Evolutionary conservation across 192 early-diverging fungal genomes (phyloP).

Genomic region (Coemansia sp.): DNA sequence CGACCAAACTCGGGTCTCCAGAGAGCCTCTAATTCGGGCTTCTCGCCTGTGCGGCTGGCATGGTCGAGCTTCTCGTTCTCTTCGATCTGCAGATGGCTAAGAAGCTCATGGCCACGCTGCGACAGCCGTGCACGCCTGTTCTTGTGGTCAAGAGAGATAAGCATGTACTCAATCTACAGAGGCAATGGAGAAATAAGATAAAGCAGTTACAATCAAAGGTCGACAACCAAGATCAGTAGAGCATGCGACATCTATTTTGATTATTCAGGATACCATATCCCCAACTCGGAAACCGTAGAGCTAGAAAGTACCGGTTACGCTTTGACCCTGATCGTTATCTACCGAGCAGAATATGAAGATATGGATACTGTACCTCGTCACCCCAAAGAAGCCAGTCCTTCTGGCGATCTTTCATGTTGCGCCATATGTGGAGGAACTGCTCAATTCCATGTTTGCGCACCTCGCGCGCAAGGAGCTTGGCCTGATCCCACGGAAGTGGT

Average conservation of each 20-base stretch:
- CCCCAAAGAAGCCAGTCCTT: slow-evolving; percentile 90
- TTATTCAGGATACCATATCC: not conserved
- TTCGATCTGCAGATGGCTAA: slow-evolving; percentile 65
- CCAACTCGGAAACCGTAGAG: too few species aligned
- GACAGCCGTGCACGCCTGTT: slow-evolving; percentile 69
- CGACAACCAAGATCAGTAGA: not conserved
- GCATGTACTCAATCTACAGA: slow-evolving; percentile 86
- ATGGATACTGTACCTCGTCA: slow-evolving; percentile 62
- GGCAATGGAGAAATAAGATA: not conserved
- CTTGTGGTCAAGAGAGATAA: slow-evolving; percentile 76
- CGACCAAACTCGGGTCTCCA: slow-evolving; percentile 97
- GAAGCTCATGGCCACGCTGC: slow-evolving; percentile 77
- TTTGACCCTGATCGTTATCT: too few species aligned
- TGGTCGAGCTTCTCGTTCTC: slow-evolving; percentile 61
- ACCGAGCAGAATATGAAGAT: too few species aligned
- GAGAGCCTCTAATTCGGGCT: slow-evolving; percentile 61
- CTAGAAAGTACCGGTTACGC: too few species aligned
- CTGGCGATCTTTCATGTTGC: slow-evolving; percentile 73
- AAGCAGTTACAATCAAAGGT: not conserved
- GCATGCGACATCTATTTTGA: not conserved
- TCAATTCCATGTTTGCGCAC: slow-evolving; percentile 89
- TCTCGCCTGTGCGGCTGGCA: slow-evolving; percentile 29
- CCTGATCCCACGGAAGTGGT: slow-evolving; percentile 94
- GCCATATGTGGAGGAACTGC: slow-evolving; percentile 89
- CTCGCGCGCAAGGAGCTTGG: slow-evolving; percentile 77